Evolutionary conservation across 768 basidiomycete species (phyloP).

Genomic region (Paxillus rubicundulus): DNA sequence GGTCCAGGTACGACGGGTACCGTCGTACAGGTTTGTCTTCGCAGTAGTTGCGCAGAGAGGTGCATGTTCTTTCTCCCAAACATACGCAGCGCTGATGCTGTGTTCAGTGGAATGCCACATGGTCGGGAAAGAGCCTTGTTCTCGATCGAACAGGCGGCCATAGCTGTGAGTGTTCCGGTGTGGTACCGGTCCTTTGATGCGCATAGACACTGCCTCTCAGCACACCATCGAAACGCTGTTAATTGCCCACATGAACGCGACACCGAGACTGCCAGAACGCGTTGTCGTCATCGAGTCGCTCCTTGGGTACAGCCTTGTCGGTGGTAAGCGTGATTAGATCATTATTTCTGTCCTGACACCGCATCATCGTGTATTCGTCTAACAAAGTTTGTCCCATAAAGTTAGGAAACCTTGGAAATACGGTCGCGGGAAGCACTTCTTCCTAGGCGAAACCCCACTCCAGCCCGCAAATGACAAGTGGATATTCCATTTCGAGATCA

Average conservation of each 20-base stretch:
- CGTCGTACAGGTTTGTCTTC: constrained; percentile 26
- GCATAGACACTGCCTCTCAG: constrained; percentile 5
- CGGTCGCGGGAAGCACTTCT: constrained; percentile 27
- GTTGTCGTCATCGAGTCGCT: constrained; percentile 11
- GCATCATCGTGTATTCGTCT: neutral
- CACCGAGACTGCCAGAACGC: constrained; percentile 12
- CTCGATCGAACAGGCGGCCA: constrained; percentile 5
- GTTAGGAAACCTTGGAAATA: constrained; percentile 28
- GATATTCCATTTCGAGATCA: constrained; percentile 21
- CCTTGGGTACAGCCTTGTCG: constrained; percentile 19
- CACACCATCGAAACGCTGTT: constrained; percentile 25
- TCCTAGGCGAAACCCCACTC: constrained; percentile 15
- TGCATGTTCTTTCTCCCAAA: constrained; percentile 13
- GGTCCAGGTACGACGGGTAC: constrained; percentile 6
- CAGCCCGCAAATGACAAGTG: constrained; percentile 27
- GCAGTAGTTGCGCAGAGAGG: constrained; percentile 12
- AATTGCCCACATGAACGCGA: constrained; percentile 15
- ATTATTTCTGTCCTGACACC: too few relatives aligned
- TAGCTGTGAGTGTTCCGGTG: constrained; percentile 19
- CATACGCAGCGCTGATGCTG: neutral
- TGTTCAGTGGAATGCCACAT: constrained; percentile 4
- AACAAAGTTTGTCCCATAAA: constrained; percentile 9
- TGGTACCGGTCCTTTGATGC: neutral
- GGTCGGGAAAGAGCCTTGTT: neutral
- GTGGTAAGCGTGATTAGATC: constrained; percentile 11